These are phyloP conservation scores for Suhomyces coccinellae DNA, from an alignment of 1,139 yeast genomes.

Conservation along the genomic window DNA sequence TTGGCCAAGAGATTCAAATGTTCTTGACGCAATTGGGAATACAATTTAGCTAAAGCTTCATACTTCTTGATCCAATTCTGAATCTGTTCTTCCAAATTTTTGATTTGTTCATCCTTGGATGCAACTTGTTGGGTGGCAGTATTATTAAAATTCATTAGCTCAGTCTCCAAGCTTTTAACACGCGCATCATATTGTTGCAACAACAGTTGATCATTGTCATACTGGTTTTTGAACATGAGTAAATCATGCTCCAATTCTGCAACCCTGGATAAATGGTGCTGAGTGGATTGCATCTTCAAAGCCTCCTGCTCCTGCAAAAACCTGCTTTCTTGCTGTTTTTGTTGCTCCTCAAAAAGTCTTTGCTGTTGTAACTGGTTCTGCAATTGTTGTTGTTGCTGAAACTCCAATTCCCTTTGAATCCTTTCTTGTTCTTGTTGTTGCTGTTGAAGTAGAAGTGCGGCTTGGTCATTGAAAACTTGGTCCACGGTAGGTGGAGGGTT, in stretches of 20 bases:
- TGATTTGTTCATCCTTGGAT: constrained; percentile 74
- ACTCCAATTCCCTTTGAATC: constrained; percentile 60
- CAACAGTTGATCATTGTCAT: constrained; percentile 81
- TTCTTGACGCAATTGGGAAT: constrained; percentile 89
- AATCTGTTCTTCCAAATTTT: constrained; percentile 72
- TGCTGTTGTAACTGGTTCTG: constrained; percentile 60
- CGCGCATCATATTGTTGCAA: constrained; percentile 86
- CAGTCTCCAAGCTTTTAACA: constrained; percentile 79
- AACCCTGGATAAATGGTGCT: constrained; percentile 76
- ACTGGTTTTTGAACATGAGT: constrained; percentile 73
- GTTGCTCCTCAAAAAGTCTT: constrained; percentile 67
- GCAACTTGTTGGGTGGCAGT: constrained; percentile 75
- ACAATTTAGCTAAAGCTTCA: constrained; percentile 85
- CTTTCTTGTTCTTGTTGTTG: constrained; percentile 68
- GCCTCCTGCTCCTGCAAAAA: constrained; percentile 58
- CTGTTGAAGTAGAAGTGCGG: constrained; percentile 39
- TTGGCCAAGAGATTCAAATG: constrained; percentile 78
- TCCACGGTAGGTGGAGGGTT: constrained; percentile 42
- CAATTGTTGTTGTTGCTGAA: constrained; percentile 46
- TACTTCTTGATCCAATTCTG: constrained; percentile 82
- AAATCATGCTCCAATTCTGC: constrained; percentile 83
- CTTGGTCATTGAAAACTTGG: constrained; percentile 47
- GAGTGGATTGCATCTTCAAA: constrained; percentile 67
- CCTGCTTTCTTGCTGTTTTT: constrained; percentile 58
- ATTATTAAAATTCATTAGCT: constrained; percentile 59